Conservation (phyloP, 1,139 yeast genomes). For the Meyerozyma sp. region DNA sequence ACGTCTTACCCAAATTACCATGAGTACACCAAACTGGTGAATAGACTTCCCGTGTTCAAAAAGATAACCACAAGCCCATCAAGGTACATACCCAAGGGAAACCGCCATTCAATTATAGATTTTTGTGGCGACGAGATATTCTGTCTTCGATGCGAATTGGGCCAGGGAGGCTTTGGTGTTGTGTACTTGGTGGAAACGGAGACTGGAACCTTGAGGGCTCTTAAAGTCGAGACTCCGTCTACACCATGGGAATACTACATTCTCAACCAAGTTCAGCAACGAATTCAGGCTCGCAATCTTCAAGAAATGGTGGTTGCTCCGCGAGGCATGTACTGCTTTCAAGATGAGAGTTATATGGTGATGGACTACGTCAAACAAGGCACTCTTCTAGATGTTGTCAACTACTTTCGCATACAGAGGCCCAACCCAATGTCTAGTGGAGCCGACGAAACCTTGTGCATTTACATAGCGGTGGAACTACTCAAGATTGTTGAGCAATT, state of each 20-base stretch:
- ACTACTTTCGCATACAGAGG: constrained; percentile 19
- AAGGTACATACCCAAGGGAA: constrained; percentile 31
- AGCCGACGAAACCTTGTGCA: constrained; percentile 58
- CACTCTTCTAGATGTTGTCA: constrained; percentile 69
- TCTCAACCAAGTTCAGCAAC: constrained; percentile 46
- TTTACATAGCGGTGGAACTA: constrained; percentile 61
- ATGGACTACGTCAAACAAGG: constrained; percentile 72
- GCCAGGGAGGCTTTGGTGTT: constrained; percentile 76
- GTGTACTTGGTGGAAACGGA: constrained; percentile 73
- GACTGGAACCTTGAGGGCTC: constrained; percentile 54
- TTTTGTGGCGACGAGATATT: constrained; percentile 47
- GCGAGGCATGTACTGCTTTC: constrained; percentile 49
- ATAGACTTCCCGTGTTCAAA: constrained; percentile 27
- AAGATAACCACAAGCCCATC: constrained; percentile 31
- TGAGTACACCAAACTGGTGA: constrained; percentile 14
- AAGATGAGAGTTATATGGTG: constrained; percentile 71
- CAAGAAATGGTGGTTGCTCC: constrained; percentile 41
- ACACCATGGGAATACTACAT: constrained; percentile 83
- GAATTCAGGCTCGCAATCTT: constrained; percentile 17
- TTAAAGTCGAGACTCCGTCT: constrained; percentile 70
- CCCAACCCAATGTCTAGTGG: background rate
- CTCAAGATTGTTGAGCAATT: constrained; percentile 55
- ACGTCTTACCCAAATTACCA: constrained; percentile 25
- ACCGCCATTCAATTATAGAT: constrained; percentile 40
- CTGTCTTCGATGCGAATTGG: constrained; percentile 58